Evolutionary conservation across 2,329 filamentous ascomycete genomes (phyloP).

Genomic region (Akanthomyces muscarius): DNA sequence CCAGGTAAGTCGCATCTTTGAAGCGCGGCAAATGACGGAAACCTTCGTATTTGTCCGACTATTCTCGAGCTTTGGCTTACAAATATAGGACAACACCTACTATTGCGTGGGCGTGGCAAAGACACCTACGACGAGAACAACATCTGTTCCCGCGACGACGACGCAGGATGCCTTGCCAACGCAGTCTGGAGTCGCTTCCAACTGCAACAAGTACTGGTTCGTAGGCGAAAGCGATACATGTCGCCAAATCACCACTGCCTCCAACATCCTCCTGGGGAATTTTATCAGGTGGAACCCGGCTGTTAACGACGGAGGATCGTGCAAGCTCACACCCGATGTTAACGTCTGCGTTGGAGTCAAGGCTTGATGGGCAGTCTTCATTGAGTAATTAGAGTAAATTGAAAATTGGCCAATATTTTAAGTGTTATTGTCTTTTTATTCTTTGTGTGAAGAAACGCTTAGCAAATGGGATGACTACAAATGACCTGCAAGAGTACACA

Average conservation of each 20-base stretch:
- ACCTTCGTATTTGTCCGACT: background rate
- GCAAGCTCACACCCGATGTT: background rate
- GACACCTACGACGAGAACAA: conserved; percentile 21
- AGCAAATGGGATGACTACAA: background rate
- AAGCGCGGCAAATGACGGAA: background rate
- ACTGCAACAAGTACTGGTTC: conserved; percentile 18
- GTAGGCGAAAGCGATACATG: conserved; percentile 11
- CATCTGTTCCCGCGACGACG: background rate
- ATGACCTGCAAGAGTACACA: background rate
- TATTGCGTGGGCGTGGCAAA: conserved; percentile 21
- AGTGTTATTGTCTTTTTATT: background rate
- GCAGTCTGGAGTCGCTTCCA: conserved; percentile 15
- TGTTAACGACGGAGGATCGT: background rate
- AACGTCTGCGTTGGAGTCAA: conserved; percentile 1
- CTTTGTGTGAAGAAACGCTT: background rate
- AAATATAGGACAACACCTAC: background rate
- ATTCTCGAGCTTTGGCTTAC: background rate
- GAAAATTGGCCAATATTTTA: background rate
- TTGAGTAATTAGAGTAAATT: background rate
- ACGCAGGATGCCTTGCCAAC: conserved; percentile 2
- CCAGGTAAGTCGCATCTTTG: background rate
- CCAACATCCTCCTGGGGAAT: background rate
- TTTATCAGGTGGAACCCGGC: conserved; percentile 12
- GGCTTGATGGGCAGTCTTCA: background rate
- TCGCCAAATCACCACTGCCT: background rate